Base-by-base conservation (phyloP, 768 basidiomycete genomes). In the Russula griseocarnosa region DNA sequence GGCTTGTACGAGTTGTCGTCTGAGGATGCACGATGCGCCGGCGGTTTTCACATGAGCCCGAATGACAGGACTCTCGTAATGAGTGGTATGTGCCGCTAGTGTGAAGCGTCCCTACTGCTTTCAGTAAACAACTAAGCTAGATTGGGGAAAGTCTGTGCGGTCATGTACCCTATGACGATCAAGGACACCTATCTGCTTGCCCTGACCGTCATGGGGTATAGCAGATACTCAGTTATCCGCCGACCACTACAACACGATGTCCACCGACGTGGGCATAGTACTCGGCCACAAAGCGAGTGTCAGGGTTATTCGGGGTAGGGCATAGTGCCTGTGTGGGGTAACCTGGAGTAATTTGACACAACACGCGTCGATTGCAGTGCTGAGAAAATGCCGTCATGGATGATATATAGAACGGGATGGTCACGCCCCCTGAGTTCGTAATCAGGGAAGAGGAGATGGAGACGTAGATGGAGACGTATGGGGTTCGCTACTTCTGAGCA, bases 341-440 rank as follows among this genome's bases (percentile, higher is more conserved):
- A 30, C 22, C 42, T 28, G 62, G 56, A 44, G 62, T 36, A 63
- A 53, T 53, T 58, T 63, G 51, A 58, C 40, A 58, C 53, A 52
- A 5, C 44, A 46, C 44, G 3, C 13, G 14, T 16, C 30, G 26
- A 40, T 22, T n/a, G 42, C 16, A 8, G 46, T 40, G 30, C 22
- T 5, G 55, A 51, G 36, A 57, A 52, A 18, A 26, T 62, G 61
- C 61, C 61, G 55, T 62, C 14, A 62, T 22, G 49, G 22, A 32
- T 56, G 51, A 54, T 55, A 54, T 54, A 54, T 46, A 20, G 7
- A 13, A 36, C 34, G 34, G 10, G 34, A 8, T 32, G 30, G 40
- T 18, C 50, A 46, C 24, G 20, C 11, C 14, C 42, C 28, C 38
- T 55, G 34, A 3, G 51, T 52, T 53, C 26, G 8, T 24, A 38